Conservation (phyloP, 805 yeast genomes). For the Torulaspora franciscae region DNA sequence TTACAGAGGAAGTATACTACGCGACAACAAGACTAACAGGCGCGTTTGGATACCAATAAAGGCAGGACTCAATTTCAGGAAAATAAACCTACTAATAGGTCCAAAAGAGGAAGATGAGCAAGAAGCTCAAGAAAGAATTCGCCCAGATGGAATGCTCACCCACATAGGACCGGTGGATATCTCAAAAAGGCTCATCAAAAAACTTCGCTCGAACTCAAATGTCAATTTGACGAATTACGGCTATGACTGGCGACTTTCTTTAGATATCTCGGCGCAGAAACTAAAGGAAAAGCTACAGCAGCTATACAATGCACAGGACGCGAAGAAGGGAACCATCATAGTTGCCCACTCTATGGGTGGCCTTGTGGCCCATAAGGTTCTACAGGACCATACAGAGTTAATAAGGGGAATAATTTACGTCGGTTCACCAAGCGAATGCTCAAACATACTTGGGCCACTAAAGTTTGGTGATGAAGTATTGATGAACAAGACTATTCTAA, state of each 20-base stretch:
- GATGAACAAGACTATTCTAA: constrained; percentile 65
- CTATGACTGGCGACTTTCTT: constrained; percentile 89
- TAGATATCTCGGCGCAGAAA: constrained; percentile 49
- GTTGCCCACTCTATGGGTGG: constrained; percentile 97
- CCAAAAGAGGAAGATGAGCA: constrained; percentile 67
- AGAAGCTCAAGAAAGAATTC: constrained; percentile 46
- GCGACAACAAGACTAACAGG: constrained; percentile 58
- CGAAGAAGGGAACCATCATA: constrained; percentile 56
- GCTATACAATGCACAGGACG: constrained; percentile 38
- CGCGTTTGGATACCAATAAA: constrained; percentile 84
- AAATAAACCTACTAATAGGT: constrained; percentile 66
- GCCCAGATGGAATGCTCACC: constrained; percentile 71
- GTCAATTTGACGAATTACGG: constrained; percentile 69
- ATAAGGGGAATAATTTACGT: constrained; percentile 74
- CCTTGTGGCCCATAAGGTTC: constrained; percentile 69
- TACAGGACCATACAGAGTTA: constrained; percentile 61
- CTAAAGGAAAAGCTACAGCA: constrained; percentile 45
- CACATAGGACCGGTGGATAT: constrained; percentile 88
- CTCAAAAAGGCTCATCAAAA: constrained; percentile 54
- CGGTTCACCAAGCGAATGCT: constrained; percentile 80
- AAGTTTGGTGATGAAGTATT: constrained; percentile 77
- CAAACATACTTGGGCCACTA: constrained; percentile 81
- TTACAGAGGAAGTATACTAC: constrained; percentile 73
- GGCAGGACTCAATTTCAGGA: constrained; percentile 73
- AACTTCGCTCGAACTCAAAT: constrained; percentile 50